phyloP scores from a whole-genome alignment of 768 basidiomycete genomes.

The Mycena floridula region DNA sequence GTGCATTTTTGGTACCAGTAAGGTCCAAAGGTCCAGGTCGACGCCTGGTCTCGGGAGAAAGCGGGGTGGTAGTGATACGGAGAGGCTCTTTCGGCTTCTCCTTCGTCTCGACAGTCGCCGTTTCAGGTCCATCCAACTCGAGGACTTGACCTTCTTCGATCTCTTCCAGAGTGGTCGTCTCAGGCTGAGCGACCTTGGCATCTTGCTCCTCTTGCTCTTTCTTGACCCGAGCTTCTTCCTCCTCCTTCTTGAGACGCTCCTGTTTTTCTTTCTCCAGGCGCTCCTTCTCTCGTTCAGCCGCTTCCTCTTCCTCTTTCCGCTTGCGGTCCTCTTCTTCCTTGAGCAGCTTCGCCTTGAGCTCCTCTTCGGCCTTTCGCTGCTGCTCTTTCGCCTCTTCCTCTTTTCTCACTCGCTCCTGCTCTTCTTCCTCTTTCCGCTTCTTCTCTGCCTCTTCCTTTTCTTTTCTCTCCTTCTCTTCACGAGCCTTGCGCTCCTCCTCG shows the following conservation, averaged over 20 bases:
- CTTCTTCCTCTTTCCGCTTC: slow-evolving; percentile 28
- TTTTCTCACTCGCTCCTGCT: slow-evolving; percentile 21
- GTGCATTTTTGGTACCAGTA: slow-evolving; percentile 31
- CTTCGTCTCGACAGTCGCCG: slow-evolving; percentile 15
- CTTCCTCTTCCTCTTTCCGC: slow-evolving; percentile 22
- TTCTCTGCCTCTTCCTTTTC: slow-evolving; percentile 35
- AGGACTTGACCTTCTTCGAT: slow-evolving; percentile 31
- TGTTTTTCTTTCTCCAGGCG: slow-evolving; percentile 21
- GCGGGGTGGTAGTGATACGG: slow-evolving; percentile 58
- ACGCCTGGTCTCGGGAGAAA: slow-evolving; percentile 31
- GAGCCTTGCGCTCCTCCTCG: slow-evolving; percentile 31
- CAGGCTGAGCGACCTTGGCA: slow-evolving; percentile 31
- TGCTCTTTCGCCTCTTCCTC: slow-evolving; percentile 28
- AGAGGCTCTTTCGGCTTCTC: slow-evolving; percentile 48
- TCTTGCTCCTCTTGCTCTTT: slow-evolving; percentile 40
- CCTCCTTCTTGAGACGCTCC: slow-evolving; percentile 24
- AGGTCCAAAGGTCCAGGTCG: slow-evolving; percentile 76
- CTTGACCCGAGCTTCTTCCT: slow-evolving; percentile 44
- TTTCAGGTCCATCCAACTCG: slow-evolving; percentile 22
- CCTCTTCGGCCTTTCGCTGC: slow-evolving; percentile 43
- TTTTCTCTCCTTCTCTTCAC: slow-evolving; percentile 28
- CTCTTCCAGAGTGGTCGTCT: slow-evolving; percentile 16
- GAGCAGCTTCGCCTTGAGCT: slow-evolving; percentile 30
- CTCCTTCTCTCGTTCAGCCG: slow-evolving; percentile 27
- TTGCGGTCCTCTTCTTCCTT: slow-evolving; percentile 22